Base-by-base conservation (phyloP, 2,329 filamentous ascomycete species). In the Neocucurbitaria cava region DNA sequence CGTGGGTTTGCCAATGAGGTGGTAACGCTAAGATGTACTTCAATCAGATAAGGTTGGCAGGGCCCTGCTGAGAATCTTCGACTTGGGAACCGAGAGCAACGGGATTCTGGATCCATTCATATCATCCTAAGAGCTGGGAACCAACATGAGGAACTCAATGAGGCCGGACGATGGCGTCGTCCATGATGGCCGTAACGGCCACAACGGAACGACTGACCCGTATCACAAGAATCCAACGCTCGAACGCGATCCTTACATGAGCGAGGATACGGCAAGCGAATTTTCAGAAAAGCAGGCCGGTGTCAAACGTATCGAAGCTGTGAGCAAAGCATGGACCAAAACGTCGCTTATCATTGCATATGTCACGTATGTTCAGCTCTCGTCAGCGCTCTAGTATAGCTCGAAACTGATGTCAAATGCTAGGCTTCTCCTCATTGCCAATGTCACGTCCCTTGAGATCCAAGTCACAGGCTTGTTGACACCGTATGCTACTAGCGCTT, bases 401-500 rank as follows among this genome's bases (percentile, higher is more conserved):
- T 23, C 17, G 2, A 11, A 7, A 11, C 18, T 23, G 3, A 38
- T 44, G 17, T 17, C 13, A 24, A n/a, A 30, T 2, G 5, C 26
- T 1, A 75, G 69, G 10, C 61, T 74, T 7, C 68, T 87, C 56
- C 78, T 87, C 51, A 85, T 89, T 77, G 85, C 87, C 18, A 88
- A 86, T 63, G 82, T 83, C 44, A 88, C 86, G 5, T 89, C 86
- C n/a, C 79, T 89, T 17, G 87, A 89, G 70, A 81, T 82, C 15
- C 87, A 89, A 67, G 86, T 85, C 8, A 86, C 86, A 1, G 81
- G 80, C 47, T 82, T 85, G 8, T 76, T 90, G 43, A 82, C 83
- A 15, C 82, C 84, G 20, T 89, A 86, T 76, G 86, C 89, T 26
- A 89, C 87, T 1, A 89, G 86, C 54, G 80, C 83, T 2, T 90